Evolutionary conservation across 176 grass and related monocot genomes (phyloP), one percentile per base, ranked within the genome.

Genomic region (Carex littledalei): DNA sequence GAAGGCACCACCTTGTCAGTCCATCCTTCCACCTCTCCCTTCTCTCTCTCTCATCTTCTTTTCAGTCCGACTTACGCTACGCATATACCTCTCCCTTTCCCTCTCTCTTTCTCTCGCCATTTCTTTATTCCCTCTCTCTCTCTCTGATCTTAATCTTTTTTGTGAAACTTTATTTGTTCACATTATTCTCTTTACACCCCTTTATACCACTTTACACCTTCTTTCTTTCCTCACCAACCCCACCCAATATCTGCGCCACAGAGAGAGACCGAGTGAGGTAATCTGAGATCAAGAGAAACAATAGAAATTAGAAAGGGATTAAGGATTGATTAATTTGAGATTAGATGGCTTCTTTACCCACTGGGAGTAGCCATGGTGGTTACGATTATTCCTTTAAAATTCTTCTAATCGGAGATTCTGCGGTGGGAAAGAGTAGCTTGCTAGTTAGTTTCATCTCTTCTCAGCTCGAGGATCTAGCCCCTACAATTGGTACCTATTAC

Each of bases 331-430:
- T 83, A 22, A 83, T 83, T 31, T 2, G 20, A 37, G 55, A 58
- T 60, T 80, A 15, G 71, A 18, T 75, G 68, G 64, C 39, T 59
- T 8, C 47, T 78, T 37, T 8, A 32, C 31, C n/a, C 54, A 39
- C 13, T 12, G 17, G 10, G 0, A 53, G 43, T 72, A 34, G 84
- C 32, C 84, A 87, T 87, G 90, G 87, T 84, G 82, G 53, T 18
- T 91, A 93, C 85, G 93, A 95, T 35, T 98, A 92, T 90, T 92
- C 91, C 70, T 95, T 98, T 86, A 98, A 98, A 85, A 90, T 93
- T 72, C 91, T 98, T 14, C 85, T 98, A 63, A 95, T 98, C 77
- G 95, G 95, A 66, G 95, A 98, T 70, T 98, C 95, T 22, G 91
- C 64, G 17, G 95, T 98, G 75, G 95, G 95, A 60, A 98, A 98